phyloP scores from a whole-genome alignment of 2,329 filamentous ascomycete species.

The Pseudogymnoascus sp. region DNA sequence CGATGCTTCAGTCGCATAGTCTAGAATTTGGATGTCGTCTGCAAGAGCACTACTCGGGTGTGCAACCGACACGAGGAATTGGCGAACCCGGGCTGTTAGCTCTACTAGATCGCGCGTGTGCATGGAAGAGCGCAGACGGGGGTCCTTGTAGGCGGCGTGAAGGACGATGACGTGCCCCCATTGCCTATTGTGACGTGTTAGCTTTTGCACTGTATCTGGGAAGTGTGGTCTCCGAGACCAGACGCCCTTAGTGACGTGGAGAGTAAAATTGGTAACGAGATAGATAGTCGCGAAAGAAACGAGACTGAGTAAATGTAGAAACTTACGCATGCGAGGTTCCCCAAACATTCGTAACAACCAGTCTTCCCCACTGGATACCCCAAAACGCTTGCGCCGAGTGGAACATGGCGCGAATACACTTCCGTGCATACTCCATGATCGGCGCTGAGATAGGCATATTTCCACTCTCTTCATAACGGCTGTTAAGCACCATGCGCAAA shows the following conservation, averaged over 20 bases:
- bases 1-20: slow-evolving; percentile 23
- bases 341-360: slow-evolving; percentile 91
- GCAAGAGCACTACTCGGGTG: slow-evolving; percentile 66
- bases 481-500: slow-evolving; percentile 46
- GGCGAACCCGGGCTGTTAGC: slow-evolving; percentile 66
- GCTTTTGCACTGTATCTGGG: slow-evolving; percentile 18
- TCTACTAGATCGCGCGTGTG: slow-evolving; percentile 43
- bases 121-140: slow-evolving; percentile 50
- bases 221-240: background rate
- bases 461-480: slow-evolving; percentile 30
- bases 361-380: slow-evolving; percentile 63
- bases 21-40: slow-evolving; percentile 67
- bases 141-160: slow-evolving; percentile 67
- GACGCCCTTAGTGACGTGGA: background rate
- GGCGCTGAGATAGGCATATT: slow-evolving; percentile 22
- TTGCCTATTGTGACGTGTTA: slow-evolving; percentile 46
- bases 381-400: slow-evolving; percentile 65
- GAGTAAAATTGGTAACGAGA: background rate
- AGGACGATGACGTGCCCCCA: slow-evolving; percentile 95
- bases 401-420: slow-evolving; percentile 53
- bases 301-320: background rate
- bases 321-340: slow-evolving; percentile 93
- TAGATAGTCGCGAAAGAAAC: background rate
- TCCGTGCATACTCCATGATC: slow-evolving; percentile 46
- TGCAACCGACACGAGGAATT: slow-evolving; percentile 61